phyloP scores from a whole-genome alignment of 345 rosid species.

The Capsella bursapastoris region DNA sequence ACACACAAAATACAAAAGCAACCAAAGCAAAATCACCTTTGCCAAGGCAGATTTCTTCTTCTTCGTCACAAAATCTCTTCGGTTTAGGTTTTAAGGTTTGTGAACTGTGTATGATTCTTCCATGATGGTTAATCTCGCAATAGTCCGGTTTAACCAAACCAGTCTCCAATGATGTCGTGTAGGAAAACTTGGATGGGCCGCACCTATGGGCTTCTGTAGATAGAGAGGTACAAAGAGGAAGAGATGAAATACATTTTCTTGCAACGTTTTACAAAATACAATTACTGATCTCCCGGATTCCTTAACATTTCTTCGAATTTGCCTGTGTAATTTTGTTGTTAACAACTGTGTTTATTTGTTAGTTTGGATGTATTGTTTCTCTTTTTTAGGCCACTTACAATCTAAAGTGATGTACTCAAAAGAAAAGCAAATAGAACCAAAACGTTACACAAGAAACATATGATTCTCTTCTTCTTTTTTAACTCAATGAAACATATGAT shows the following conservation, averaged over 20 bases:
- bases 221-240: neutral
- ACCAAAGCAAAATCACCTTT: constrained; percentile 21
- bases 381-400: neutral
- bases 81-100: constrained; percentile 15
- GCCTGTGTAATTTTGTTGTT: neutral
- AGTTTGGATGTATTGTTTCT: too few relatives aligned
- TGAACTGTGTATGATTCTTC: neutral
- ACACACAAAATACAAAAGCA: neutral
- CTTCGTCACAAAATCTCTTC: constrained; percentile 4
- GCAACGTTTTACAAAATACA: too few relatives aligned
- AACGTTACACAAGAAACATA: neutral
- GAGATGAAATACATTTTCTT: too few relatives aligned
- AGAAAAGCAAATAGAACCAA: neutral
- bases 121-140: neutral
- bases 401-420: neutral
- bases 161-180: neutral
- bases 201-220: neutral
- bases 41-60: constrained; percentile 15
- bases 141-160: neutral
- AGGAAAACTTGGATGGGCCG: neutral
- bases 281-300: too few relatives aligned
- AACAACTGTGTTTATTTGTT: neutral
- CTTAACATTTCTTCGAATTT: neutral
- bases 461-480: too few relatives aligned
- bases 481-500: neutral